These are phyloP conservation scores for Fragaria vesca DNA, from an alignment of 306 rosid species.

Conservation along the genomic window DNA sequence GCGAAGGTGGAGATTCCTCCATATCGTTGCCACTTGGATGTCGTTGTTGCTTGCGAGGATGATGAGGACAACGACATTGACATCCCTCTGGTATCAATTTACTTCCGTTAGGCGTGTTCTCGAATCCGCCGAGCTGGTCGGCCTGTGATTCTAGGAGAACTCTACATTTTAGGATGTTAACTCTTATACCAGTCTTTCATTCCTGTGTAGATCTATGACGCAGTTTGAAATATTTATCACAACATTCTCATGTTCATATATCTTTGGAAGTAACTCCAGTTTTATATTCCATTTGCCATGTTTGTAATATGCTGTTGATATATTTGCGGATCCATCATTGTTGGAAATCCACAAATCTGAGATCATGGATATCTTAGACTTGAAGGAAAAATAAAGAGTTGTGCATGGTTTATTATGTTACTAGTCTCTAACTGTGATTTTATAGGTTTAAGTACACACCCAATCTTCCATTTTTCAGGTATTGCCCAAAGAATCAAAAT, in stretches of 20 bases:
- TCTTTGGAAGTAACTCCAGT: background rate
- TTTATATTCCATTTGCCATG: background rate
- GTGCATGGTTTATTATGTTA: background rate
- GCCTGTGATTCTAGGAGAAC: conserved; percentile 38
- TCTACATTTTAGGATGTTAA: background rate
- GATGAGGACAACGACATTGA: conserved; percentile 88
- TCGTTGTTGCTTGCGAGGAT: conserved; percentile 95
- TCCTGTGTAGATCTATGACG: background rate
- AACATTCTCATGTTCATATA: background rate
- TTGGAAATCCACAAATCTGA: background rate
- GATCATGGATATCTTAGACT: background rate
- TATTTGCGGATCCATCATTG: background rate
- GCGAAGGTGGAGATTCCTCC: conserved; percentile 71
- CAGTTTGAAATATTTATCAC: conserved; percentile 1
- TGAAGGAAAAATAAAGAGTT: background rate
- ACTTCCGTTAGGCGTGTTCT: conserved; percentile 63
- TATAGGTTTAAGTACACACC: too few relatives aligned
- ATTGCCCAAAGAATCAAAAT: background rate
- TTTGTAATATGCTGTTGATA: background rate
- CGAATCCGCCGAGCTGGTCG: conserved; percentile 1
- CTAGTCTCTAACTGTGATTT: background rate
- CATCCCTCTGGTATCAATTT: conserved; percentile 81
- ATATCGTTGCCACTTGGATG: conserved; percentile 74
- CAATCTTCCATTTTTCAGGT: background rate
- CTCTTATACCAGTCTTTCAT: background rate